Evolutionary conservation across 805 yeast species (phyloP), one percentile per base, ranked within the genome.

Genomic region (Kluyveromyces dobzhanskii): DNA sequence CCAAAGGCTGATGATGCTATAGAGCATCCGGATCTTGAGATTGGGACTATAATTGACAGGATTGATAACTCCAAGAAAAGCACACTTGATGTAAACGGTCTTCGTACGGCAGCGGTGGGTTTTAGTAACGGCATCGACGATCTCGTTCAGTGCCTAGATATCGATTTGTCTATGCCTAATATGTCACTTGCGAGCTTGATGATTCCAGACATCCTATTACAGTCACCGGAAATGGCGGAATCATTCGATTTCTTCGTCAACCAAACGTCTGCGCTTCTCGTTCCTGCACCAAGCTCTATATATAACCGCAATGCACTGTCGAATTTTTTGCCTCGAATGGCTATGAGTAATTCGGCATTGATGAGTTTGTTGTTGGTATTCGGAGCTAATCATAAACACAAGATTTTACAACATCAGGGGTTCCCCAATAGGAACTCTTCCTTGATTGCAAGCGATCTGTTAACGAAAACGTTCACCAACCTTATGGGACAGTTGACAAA

Each of bases 271-370:
- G 67, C 67, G 27, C 62, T 70, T 18, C 64, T 82, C 14, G 84
- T 79, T 4, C 87, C 88, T 0, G 78, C 83, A 0, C 85, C 85
- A 8, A 64, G 71, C 3, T 53, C 64, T 6, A 50, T 70, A 2
- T 78, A 78, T 49, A 63, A 59, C 16, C 75, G 73, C 12, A 78
- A 80, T 48, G 92, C 92, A 0, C 81, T 81, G 59, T 69, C 71
- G 43, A 69, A 68, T 12, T 61, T 81, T 5, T 56, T 84, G 11
- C 88, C 92, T 0, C 73, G 71, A 47, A 67, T 83, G 70, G 86
- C 90, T 1, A 62, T 78, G 69, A 65, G 69, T 17, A 67, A 71
- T 41, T 72, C 65, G 10, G 67, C 65, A 4, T 54, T 82, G 8
- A 55, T 81, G 45, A 68, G 83, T 1, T 62, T 80, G 1, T 43